phyloP scores from a whole-genome alignment of 129 eudicot genomes.

The Dittrichia graveolens region DNA sequence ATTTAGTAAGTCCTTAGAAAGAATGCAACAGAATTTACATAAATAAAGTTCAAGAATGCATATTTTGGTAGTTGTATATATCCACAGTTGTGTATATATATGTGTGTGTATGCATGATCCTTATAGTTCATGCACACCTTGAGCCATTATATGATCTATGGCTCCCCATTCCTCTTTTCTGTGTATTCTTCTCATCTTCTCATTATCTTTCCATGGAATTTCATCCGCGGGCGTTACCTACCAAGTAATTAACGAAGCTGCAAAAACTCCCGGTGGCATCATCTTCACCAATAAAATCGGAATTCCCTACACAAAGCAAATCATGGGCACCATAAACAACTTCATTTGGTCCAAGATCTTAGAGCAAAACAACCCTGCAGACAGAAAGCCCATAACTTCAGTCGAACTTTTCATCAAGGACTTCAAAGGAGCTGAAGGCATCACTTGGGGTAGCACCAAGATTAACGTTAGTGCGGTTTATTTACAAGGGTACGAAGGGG shows the following conservation, averaged over 20 bases:
- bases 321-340: background rate
- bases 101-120: background rate
- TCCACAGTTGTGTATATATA: background rate
- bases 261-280: background rate
- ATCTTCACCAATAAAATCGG: conserved; percentile 16
- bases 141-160: conserved; percentile 7
- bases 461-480: conserved; percentile 21
- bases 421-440: conserved; percentile 14
- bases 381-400: background rate
- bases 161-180: conserved; percentile 4
- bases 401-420: conserved; percentile 13
- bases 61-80: background rate
- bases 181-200: conserved; percentile 5
- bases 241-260: background rate
- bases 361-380: conserved; percentile 15
- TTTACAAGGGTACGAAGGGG: background rate
- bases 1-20: background rate
- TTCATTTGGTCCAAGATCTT: conserved; percentile 26
- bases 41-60: background rate
- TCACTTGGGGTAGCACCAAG: conserved; percentile 5
- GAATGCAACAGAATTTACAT: background rate
- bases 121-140: background rate
- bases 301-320: conserved; percentile 21
- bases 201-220: background rate
- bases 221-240: conserved; percentile 10